Conservation (phyloP, 345 rosid genomes). For the Pistacia vera region DNA sequence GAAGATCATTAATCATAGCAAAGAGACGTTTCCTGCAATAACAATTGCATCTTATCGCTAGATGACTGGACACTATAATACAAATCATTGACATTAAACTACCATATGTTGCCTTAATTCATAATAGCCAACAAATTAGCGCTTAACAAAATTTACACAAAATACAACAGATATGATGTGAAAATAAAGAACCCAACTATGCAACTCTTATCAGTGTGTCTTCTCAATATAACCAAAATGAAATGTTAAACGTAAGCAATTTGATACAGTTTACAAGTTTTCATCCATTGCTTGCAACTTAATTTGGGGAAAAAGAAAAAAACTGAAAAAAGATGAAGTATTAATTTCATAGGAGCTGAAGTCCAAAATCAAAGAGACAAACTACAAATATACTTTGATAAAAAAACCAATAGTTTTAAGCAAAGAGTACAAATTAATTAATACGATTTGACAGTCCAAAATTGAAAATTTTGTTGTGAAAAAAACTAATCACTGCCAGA, state of each 20-base stretch:
- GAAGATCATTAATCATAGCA: conserved; percentile 68
- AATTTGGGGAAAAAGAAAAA: neutral
- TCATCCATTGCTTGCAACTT: neutral
- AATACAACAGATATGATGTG: neutral
- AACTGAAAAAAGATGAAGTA: neutral
- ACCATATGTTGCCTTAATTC: neutral
- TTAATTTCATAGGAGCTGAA: neutral
- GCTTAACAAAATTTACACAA: neutral
- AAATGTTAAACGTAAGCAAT: neutral
- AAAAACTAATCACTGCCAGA: neutral
- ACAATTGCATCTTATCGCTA: neutral
- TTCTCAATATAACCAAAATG: neutral
- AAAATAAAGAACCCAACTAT: neutral
- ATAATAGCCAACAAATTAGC: neutral
- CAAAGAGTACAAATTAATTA: neutral
- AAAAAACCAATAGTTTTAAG: neutral
- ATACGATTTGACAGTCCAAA: neutral
- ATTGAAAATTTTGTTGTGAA: too few relatives aligned
- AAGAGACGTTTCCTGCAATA: conserved; percentile 68
- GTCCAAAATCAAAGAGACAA: neutral
- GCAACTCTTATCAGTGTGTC: neutral
- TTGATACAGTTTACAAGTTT: neutral
- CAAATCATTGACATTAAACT: neutral
- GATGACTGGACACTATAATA: neutral
- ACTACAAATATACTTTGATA: neutral